Evolutionary conservation across 2,329 filamentous ascomycete species (phyloP), one percentile per base, ranked within the genome.

Genomic region (Penicillium vulpinum): DNA sequence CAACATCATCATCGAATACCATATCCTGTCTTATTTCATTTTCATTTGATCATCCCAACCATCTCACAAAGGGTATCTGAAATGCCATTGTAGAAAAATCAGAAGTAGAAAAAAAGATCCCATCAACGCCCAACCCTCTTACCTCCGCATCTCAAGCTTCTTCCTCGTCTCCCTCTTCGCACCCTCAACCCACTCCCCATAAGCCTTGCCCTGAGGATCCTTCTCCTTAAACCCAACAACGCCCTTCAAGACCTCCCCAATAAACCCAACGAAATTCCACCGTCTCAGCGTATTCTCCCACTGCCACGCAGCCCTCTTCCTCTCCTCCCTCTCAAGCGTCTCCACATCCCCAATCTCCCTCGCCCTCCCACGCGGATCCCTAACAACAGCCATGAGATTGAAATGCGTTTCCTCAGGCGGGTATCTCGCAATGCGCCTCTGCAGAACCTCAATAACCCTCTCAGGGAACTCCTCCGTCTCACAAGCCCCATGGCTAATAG

Each of bases 181-280:
- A 67, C 92, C 90, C 67, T 92, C 89, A 59, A 97, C 90, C 76
- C 91, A 90, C 74, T 91, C 89, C 73, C 88, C 82, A 73, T 93
- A 94, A 13, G 81, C 86, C 13, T 79, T 58, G 33, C 62, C 63
- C 31, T 50, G 83, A 3, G 83, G 79, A 0, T 85, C 88, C 62
- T 88, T 82, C 58, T 81, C 72, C 80, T 95, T 96, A 59, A 78
- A 74, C 62, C 77, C 81, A n/a, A 91, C 89, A 4, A 97, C 93
- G 0, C 87, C 89, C 80, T 94, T 95, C 66, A 96, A 78, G 59
- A 97, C 81, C 79, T 97, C 92, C 13, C 91, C 92, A 3, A 93
- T 89, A 69, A 99, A 97, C 0, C 92, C 93, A 0, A 99, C 90
- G 78, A 99, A 99, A 76, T 99, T 99, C 75, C 96, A 93, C 67